A percentile compares a stretch with the other conserved stretches of the same genome.
These are phyloP conservation scores for Cryptococcus wingfieldii DNA, from an alignment of 1,284 basidiomycete genomes.

Conservation along the genomic window DNA sequence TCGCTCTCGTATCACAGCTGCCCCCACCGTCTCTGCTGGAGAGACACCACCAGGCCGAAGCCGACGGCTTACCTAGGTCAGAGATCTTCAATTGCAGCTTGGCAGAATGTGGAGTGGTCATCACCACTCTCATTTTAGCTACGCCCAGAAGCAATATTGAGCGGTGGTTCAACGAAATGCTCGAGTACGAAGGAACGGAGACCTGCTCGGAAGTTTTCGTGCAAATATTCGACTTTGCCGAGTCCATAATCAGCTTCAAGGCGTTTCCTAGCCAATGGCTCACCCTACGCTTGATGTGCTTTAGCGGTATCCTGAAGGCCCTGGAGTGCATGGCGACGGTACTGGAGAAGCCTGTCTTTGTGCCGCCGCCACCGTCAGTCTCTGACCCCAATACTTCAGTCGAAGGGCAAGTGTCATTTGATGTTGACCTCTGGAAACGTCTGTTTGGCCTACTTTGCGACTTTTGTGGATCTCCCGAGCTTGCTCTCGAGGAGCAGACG, in stretches of 20 bases:
- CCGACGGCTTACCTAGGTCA: slow-evolving; percentile 40
- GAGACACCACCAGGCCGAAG: slow-evolving; percentile 20
- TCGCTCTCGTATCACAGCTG: slow-evolving; percentile 71
- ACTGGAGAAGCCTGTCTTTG: slow-evolving; percentile 68
- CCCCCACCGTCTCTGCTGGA: slow-evolving; percentile 54
- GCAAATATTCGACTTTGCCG: slow-evolving; percentile 75
- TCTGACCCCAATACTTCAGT: slow-evolving; percentile 28
- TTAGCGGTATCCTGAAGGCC: slow-evolving; percentile 83
- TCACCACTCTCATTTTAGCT: slow-evolving; percentile 75
- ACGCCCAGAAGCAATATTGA: slow-evolving; percentile 72
- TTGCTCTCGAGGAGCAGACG: slow-evolving; percentile 75
- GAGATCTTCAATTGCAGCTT: slow-evolving; percentile 70
- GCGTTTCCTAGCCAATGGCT: slow-evolving; percentile 90
- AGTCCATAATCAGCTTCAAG: slow-evolving; percentile 78
- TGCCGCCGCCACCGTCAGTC: slow-evolving; percentile 55
- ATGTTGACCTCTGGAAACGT: slow-evolving; percentile 74
- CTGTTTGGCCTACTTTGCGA: slow-evolving; percentile 78
- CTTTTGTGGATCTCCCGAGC: slow-evolving; percentile 79
- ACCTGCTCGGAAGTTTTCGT: slow-evolving; percentile 67
- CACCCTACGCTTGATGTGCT: slow-evolving; percentile 83
- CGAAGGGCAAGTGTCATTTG: slow-evolving; percentile 56
- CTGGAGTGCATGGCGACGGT: slow-evolving; percentile 75
- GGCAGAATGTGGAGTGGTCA: slow-evolving; percentile 80
- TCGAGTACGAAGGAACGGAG: slow-evolving; percentile 82
- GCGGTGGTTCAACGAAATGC: slow-evolving; percentile 69